Conservation (phyloP, 176 grass and related monocot species). For the Lolium rigidum region DNA sequence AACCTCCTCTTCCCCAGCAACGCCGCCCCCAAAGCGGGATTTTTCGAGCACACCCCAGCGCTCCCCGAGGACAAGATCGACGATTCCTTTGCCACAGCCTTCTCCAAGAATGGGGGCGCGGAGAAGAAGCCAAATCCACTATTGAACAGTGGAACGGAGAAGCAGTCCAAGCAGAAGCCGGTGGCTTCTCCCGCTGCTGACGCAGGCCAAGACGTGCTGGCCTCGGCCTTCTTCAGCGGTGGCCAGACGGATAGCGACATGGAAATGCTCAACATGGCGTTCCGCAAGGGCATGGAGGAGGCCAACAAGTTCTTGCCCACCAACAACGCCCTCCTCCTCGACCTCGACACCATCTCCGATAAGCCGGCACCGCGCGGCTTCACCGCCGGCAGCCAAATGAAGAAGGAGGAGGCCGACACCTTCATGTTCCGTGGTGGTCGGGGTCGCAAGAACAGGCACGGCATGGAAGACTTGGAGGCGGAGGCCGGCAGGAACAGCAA, state of each 20-base stretch:
- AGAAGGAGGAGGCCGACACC: conserved; percentile 34
- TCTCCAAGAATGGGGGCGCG: not conserved
- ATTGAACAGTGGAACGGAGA: not conserved
- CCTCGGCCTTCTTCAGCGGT: conserved; percentile 35
- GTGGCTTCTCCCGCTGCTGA: not conserved
- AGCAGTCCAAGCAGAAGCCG: not conserved
- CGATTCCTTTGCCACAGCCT: too few relatives aligned
- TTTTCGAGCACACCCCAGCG: not conserved
- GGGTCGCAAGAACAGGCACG: conserved; percentile 43
- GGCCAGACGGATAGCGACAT: not conserved
- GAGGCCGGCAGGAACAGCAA: conserved; percentile 59
- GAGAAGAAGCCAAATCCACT: not conserved
- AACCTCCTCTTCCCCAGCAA: not conserved
- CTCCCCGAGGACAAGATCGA: not conserved
- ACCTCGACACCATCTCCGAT: not conserved
- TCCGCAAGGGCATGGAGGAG: conserved; percentile 57
- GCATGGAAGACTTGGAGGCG: conserved; percentile 48
- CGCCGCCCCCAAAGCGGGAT: not conserved
- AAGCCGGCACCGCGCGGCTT: not conserved
- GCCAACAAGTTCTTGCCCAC: conserved; percentile 60
- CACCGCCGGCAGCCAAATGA: conserved; percentile 6
- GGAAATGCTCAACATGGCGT: conserved; percentile 51
- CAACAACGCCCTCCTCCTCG: conserved; percentile 31
- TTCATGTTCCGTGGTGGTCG: conserved; percentile 40
- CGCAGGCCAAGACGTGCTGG: conserved; percentile 7